Conservation (phyloP, 2,329 filamentous ascomycete species). For the Fusarium cyanostomum region DNA sequence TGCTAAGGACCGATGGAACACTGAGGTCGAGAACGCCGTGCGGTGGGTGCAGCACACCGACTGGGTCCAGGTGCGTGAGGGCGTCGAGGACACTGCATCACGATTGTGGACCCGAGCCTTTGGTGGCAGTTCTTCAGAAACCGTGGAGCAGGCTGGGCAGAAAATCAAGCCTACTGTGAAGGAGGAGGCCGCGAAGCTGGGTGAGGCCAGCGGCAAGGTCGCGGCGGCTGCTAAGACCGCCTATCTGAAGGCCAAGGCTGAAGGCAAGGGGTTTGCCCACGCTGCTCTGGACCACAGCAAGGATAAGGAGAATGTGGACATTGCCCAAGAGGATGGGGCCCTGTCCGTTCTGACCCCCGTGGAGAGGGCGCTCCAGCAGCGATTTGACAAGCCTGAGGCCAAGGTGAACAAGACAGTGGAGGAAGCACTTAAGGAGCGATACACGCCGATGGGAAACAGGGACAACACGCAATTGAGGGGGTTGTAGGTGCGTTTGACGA, state of each 20-base stretch:
- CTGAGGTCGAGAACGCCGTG: constrained; percentile 74
- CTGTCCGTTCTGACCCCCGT: constrained; percentile 49
- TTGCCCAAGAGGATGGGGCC: constrained; percentile 51
- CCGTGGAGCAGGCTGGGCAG: constrained; percentile 42
- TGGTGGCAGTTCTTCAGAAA: constrained; percentile 48
- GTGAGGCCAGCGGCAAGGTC: constrained; percentile 36
- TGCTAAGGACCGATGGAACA: constrained; percentile 82
- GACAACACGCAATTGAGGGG: constrained; percentile 57
- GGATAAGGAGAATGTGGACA: constrained; percentile 48
- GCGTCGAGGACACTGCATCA: constrained; percentile 60
- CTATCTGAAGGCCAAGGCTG: constrained; percentile 44
- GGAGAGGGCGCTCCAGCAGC: constrained; percentile 61
- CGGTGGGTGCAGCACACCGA: constrained; percentile 72
- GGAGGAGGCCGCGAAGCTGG: constrained; percentile 44
- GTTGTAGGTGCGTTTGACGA: constrained; percentile 39
- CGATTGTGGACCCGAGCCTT: constrained; percentile 56
- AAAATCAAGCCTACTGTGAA: constrained; percentile 47
- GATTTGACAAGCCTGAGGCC: constrained; percentile 57
- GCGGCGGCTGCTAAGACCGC: constrained; percentile 51
- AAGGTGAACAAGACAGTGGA: constrained; percentile 59
- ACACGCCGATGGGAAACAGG: constrained; percentile 58
- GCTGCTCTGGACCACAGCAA: constrained; percentile 39
- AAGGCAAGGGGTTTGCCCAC: constrained; percentile 39
- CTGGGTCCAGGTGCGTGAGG: constrained; percentile 70
- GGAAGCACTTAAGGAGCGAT: constrained; percentile 64